These are phyloP conservation scores for Mycena maculata DNA, from an alignment of 768 basidiomycete genomes.

Conservation along the genomic window DNA sequence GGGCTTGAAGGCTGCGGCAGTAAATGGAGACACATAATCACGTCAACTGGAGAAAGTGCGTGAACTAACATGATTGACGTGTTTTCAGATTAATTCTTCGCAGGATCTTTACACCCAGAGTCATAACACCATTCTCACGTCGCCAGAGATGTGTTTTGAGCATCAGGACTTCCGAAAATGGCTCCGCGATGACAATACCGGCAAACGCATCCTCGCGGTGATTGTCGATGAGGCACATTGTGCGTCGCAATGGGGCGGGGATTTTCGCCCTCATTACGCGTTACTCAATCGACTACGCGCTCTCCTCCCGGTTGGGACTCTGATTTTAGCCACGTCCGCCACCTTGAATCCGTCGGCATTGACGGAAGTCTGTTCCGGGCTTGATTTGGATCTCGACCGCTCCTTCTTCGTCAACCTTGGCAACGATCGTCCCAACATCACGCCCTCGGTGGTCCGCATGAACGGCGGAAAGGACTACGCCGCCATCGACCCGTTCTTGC, in stretches of 20 bases:
- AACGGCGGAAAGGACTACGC: slow-evolving; percentile 17
- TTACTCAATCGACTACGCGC: slow-evolving; percentile 44
- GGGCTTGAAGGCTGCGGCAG: too few relatives aligned
- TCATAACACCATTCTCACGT: slow-evolving; percentile 46
- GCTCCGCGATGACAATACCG: slow-evolving; percentile 27
- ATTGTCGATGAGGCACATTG: slow-evolving; percentile 57
- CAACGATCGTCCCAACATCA: too few relatives aligned
- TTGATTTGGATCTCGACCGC: slow-evolving; percentile 38
- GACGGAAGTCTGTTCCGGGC: slow-evolving; percentile 37
- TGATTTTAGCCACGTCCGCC: slow-evolving; percentile 48
- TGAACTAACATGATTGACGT: not conserved
- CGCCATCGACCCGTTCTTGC: slow-evolving; percentile 4
- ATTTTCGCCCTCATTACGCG: slow-evolving; percentile 47
- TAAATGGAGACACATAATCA: slow-evolving; percentile 52
- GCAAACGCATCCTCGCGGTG: slow-evolving; percentile 34
- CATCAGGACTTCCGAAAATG: too few relatives aligned
- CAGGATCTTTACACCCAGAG: slow-evolving; percentile 41
- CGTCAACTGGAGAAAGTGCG: slow-evolving; percentile 43
- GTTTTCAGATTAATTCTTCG: slow-evolving; percentile 1
- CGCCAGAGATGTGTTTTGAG: slow-evolving; percentile 58
- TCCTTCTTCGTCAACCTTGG: slow-evolving; percentile 51
- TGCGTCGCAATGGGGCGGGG: slow-evolving; percentile 48
- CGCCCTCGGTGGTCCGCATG: slow-evolving; percentile 10
- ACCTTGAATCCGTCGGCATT: slow-evolving; percentile 46
- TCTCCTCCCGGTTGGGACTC: slow-evolving; percentile 43